A percentile compares a stretch with the other conserved stretches of the same genome.
These are phyloP conservation scores for Chondrostereum purpureum DNA, from an alignment of 1,284 basidiomycete species.

Conservation along the genomic window DNA sequence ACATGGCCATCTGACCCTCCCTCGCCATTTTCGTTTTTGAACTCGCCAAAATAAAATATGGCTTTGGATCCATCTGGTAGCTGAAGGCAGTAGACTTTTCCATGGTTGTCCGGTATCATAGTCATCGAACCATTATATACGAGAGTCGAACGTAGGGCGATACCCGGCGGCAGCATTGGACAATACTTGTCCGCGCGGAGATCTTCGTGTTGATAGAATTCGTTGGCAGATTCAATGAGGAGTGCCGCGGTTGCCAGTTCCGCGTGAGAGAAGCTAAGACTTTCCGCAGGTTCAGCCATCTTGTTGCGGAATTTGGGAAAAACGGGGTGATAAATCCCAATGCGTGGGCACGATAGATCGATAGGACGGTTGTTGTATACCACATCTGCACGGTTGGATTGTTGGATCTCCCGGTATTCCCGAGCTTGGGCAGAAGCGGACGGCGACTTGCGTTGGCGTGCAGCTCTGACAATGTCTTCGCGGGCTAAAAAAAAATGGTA, in stretches of 20 bases:
- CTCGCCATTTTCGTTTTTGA: slow-evolving; percentile 1
- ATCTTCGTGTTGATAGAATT: slow-evolving; percentile 1
- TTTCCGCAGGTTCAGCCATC: neutral
- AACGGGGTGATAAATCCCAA: neutral
- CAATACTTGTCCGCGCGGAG: neutral
- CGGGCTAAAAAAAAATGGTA: neutral
- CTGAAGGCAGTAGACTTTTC: neutral
- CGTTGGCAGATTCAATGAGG: slow-evolving; percentile 1
- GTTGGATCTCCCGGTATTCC: neutral
- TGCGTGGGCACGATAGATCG: neutral
- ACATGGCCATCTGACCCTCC: neutral
- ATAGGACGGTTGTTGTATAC: slow-evolving; percentile 4
- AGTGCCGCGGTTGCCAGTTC: slow-evolving; percentile 1
- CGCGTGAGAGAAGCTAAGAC: neutral
- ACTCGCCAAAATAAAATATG: neutral
- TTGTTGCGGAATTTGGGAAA: neutral
- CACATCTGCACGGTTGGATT: neutral
- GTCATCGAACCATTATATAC: neutral
- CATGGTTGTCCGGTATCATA: neutral
- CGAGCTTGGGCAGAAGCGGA: neutral
- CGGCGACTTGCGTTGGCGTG: neutral
- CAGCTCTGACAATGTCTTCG: neutral
- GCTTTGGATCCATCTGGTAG: neutral
- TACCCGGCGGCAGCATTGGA: neutral
- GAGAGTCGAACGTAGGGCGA: neutral